Conservation (phyloP, 345 rosid genomes). For the Euphorbia peplus region DNA sequence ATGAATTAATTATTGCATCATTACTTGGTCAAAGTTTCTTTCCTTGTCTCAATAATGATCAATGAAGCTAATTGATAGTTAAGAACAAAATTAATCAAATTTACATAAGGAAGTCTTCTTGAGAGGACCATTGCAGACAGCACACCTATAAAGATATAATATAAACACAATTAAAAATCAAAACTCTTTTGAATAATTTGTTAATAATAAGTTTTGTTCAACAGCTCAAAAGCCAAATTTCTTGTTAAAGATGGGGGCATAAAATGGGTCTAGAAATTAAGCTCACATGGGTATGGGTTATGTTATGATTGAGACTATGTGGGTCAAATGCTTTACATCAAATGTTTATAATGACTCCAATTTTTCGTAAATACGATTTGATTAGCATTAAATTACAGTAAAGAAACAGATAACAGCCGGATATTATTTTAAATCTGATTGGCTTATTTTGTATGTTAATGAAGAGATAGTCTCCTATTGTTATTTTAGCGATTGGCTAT, state of each 20-base stretch:
- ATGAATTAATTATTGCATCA: background rate
- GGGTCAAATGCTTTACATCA: background rate
- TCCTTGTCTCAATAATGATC: slow-evolving; percentile 1
- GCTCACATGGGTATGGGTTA: slow-evolving; percentile 24
- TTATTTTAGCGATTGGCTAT: too few relatives aligned
- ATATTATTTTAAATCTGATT: too few relatives aligned
- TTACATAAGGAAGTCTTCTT: background rate
- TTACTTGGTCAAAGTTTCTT: slow-evolving; percentile 13
- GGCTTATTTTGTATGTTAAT: too few relatives aligned
- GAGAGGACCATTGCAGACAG: slow-evolving; percentile 17
- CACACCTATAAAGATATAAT: slow-evolving; percentile 32
- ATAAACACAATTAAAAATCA: slow-evolving; percentile 13
- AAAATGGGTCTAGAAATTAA: too few relatives aligned
- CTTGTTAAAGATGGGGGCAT: slow-evolving; percentile 8
- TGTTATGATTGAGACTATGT: slow-evolving; percentile 9
- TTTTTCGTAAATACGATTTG: too few relatives aligned
- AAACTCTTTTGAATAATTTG: background rate
- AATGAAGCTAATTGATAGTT: too few relatives aligned
- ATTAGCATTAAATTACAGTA: too few relatives aligned
- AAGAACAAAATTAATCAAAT: background rate
- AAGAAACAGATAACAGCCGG: too few relatives aligned
- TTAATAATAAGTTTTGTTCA: background rate
- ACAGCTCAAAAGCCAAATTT: slow-evolving; percentile 35
- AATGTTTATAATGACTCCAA: too few relatives aligned
- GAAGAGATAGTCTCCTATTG: too few relatives aligned